Percentiles rank a stretch among this genome's conserved stretches.
Evolutionary conservation across 2,329 filamentous ascomycete genomes (phyloP).

Genomic region (Fusarium abutilonis): DNA sequence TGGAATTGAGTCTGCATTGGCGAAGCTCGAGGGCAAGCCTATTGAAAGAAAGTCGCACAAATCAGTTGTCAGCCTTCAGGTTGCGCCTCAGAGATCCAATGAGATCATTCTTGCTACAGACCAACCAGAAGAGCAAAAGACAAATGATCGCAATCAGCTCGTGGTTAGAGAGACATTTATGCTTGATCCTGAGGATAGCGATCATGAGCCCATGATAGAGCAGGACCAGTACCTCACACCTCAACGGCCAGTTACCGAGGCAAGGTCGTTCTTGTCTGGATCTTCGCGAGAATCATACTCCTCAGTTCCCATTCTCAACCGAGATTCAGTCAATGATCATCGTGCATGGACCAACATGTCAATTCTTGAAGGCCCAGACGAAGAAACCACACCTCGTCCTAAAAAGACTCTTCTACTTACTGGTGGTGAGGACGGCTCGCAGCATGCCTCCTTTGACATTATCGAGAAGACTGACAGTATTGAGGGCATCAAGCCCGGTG

Average conservation of each 20-base stretch:
- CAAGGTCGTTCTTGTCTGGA: conserved; percentile 63
- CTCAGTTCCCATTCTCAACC: conserved; percentile 79
- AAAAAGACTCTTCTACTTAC: conserved; percentile 34
- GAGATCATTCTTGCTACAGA: conserved; percentile 40
- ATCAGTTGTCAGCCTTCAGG: conserved; percentile 49
- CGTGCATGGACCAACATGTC: conserved; percentile 66
- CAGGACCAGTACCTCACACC: conserved; percentile 36
- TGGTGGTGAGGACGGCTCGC: conserved; percentile 39
- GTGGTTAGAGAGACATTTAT: conserved; percentile 55
- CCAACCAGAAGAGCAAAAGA: conserved; percentile 53
- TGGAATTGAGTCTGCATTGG: conserved; percentile 88
- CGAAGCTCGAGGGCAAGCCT: conserved; percentile 91
- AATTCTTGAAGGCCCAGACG: conserved; percentile 61
- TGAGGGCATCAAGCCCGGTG: conserved; percentile 54
- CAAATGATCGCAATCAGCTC: conserved; percentile 58
- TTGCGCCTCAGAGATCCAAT: conserved; percentile 21
- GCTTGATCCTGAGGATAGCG: conserved; percentile 39
- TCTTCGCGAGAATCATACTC: conserved; percentile 79
- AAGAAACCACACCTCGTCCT: conserved; percentile 45
- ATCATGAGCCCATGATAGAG: conserved; percentile 36
- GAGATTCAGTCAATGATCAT: conserved; percentile 64
- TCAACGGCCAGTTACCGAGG: conserved; percentile 48
- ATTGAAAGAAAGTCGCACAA: conserved; percentile 60
- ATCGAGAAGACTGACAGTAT: conserved; percentile 64
- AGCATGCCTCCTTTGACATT: conserved; percentile 63